Evolutionary conservation across 208 protist genomes (phyloP).

Genomic region (Trypanosoma theileri): DNA sequence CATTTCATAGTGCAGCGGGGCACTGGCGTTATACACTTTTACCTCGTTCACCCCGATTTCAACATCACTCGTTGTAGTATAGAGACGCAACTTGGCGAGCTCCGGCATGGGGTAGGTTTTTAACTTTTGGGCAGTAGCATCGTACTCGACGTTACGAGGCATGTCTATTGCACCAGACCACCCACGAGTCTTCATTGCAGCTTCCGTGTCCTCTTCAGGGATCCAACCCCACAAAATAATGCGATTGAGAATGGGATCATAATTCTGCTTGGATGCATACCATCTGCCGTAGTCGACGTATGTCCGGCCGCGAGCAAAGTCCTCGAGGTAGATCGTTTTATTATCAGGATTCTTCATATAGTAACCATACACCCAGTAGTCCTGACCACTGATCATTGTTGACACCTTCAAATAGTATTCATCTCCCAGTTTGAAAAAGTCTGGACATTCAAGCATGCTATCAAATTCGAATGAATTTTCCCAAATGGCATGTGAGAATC

Average conservation of each 20-base stretch:
- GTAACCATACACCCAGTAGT: slow-evolving; percentile 44
- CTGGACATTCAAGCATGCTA: slow-evolving; percentile 49
- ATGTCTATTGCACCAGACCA: slow-evolving; percentile 59
- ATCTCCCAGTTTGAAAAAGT: slow-evolving; percentile 47
- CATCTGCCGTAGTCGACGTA: slow-evolving; percentile 49
- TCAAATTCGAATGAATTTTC: slow-evolving; percentile 34
- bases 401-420: slow-evolving; percentile 54
- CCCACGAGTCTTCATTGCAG: slow-evolving; percentile 24
- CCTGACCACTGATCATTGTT: slow-evolving; percentile 42
- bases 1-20: too few relatives aligned
- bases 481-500: slow-evolving; percentile 47
- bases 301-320: slow-evolving; percentile 33
- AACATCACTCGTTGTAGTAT: too few relatives aligned
- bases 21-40: too few relatives aligned
- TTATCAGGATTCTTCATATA: slow-evolving; percentile 11
- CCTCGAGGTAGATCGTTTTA: slow-evolving; percentile 40
- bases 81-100: slow-evolving; percentile 34
- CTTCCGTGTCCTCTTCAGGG: slow-evolving; percentile 39
- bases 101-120: slow-evolving; percentile 38
- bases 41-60: too few relatives aligned
- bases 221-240: slow-evolving; percentile 47
- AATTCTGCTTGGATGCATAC: slow-evolving; percentile 53
- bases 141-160: slow-evolving; percentile 43
- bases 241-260: slow-evolving; percentile 49
- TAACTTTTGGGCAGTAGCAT: slow-evolving; percentile 27